Evolutionary conservation across 208 protist genomes (phyloP).

Genomic region (Wallacemonas sp.): DNA sequence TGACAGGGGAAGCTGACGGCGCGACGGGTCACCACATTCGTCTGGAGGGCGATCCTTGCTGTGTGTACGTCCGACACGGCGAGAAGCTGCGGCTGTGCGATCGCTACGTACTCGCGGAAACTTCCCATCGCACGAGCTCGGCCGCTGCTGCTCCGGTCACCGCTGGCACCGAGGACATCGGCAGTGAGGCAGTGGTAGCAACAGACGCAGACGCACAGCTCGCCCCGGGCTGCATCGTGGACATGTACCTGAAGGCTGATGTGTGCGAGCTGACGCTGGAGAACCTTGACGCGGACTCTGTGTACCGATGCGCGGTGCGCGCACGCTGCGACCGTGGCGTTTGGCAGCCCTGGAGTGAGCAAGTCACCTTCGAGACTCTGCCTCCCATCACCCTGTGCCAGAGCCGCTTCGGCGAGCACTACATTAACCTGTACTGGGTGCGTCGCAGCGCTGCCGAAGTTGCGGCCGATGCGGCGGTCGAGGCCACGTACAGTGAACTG

Average conservation of each 20-base stretch:
- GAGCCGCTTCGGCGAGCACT: slow-evolving; percentile 88
- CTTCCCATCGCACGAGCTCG: background rate
- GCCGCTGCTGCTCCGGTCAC: too few relatives aligned
- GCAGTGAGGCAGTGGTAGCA: slow-evolving; percentile 10
- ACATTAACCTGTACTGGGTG: slow-evolving; percentile 91
- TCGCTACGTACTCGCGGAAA: background rate
- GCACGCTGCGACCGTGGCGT: slow-evolving; percentile 47
- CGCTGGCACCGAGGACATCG: too few relatives aligned
- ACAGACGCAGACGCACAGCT: slow-evolving; percentile 1
- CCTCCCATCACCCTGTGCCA: slow-evolving; percentile 69
- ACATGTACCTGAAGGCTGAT: slow-evolving; percentile 4
- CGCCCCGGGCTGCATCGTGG: background rate
- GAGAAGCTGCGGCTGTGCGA: slow-evolving; percentile 21
- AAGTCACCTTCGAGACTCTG: slow-evolving; percentile 51
- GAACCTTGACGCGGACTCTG: slow-evolving; percentile 15
- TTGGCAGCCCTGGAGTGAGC: slow-evolving; percentile 85
- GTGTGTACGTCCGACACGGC: slow-evolving; percentile 31
- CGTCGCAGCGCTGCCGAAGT: slow-evolving; percentile 29
- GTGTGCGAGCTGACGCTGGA: slow-evolving; percentile 13
- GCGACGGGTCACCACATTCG: slow-evolving; percentile 60
- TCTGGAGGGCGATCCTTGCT: slow-evolving; percentile 38
- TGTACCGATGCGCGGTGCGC: slow-evolving; percentile 32
- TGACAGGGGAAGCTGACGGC: slow-evolving; percentile 38
- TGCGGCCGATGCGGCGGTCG: slow-evolving; percentile 22
- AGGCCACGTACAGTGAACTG: slow-evolving; percentile 44